Base-by-base conservation (phyloP, 2,329 filamentous ascomycete species). In the Diplodia mutila region DNA sequence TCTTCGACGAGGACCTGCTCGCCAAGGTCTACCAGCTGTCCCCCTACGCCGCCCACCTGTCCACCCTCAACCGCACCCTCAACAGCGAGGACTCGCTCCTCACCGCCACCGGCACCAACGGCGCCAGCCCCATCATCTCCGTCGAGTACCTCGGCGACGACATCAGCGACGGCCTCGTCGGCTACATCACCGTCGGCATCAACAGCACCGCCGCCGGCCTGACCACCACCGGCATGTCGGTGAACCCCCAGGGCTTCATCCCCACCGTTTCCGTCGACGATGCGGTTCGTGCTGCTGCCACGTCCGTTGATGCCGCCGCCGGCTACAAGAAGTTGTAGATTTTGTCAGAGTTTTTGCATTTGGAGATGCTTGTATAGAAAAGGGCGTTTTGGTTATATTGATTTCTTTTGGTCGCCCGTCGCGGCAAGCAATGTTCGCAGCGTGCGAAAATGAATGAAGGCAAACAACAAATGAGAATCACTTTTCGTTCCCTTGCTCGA, bases 1-100 rank as follows among this genome's bases (percentile, higher is more conserved):
- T 87, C 82, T 87, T 88, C 67, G 86, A 90, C 74, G 84, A 89
- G 74, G 80, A 81, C 69, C 83, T 90, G 12, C 83, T 87, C 70
- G 72, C 72, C 32, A 69, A 79, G 46, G 85, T 90, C 67, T 61
- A 61, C 57, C 83, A 87, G 69, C 75, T 75, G 12, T 78, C 77
- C 0, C 84, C 85, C 3, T 82, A 83, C 75, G 79, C 74, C 71
- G 79, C 75, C 66, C 82, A 82, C 71, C 57, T 61, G 7, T 18
- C 16, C 14, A 79, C 71, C 23, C 76, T 79, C 65, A 70, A 70
- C 25, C 37, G 85, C 21, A 88, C 83, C 5, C 77, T 73, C 46
- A 89, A 89, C 71, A 77, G 75, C 16, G 77, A 85, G 0, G 87
- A 89, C 74, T 66, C 69, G 14, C 80, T 87, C 54, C 80, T 85